These are phyloP conservation scores for Coffea canephora DNA, from an alignment of 257 asterid genomes.

Conservation along the genomic window DNA sequence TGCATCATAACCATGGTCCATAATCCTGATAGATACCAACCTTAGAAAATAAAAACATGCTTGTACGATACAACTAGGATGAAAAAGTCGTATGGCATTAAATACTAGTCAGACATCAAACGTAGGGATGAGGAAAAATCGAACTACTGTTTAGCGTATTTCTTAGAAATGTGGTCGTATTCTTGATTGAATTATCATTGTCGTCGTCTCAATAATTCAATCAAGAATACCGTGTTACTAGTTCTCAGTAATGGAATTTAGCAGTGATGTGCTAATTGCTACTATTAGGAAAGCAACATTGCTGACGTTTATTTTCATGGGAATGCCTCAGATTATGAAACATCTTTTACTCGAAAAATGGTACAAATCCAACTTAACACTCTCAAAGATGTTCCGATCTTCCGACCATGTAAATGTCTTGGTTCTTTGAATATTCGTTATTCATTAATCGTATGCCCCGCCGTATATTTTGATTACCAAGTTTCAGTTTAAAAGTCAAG, in stretches of 20 bases:
- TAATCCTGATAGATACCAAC: background rate
- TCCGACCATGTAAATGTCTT: background rate
- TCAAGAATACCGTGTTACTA: background rate
- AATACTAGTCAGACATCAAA: background rate
- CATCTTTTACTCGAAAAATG: background rate
- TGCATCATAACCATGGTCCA: background rate
- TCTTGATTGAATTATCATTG: background rate
- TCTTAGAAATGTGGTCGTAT: background rate
- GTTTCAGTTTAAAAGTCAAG: background rate
- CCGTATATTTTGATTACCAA: background rate
- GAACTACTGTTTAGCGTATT: background rate
- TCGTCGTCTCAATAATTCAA: background rate
- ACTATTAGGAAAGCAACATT: background rate
- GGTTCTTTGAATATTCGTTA: background rate
- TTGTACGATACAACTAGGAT: background rate
- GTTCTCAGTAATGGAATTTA: background rate
- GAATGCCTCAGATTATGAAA: too few relatives aligned
- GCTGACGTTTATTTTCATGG: conserved; percentile 3
- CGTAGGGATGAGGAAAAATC: background rate
- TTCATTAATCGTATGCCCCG: background rate
- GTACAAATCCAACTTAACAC: background rate
- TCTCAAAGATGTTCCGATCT: background rate
- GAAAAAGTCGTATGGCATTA: background rate
- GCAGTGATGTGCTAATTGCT: background rate
- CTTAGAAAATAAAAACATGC: background rate